Percentiles rank a stretch among this genome's conserved stretches.
Evolutionary conservation across 2,329 filamentous ascomycete species (phyloP).

Genomic region (Cytospora chrysosperma): DNA sequence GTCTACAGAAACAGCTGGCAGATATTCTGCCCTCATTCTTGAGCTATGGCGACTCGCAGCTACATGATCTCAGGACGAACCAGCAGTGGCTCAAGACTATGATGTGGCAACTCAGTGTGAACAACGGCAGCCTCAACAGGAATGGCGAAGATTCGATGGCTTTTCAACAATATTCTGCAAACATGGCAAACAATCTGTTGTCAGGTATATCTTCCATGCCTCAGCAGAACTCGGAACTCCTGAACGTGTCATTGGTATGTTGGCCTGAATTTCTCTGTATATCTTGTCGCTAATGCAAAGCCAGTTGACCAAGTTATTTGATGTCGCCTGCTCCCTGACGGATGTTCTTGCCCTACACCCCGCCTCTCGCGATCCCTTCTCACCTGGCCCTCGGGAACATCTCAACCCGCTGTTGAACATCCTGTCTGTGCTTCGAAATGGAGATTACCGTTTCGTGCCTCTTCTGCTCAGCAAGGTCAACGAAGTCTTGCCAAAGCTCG

Average conservation of each 20-base stretch:
- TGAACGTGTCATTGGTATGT: slow-evolving; percentile 71
- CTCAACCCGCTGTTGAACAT: slow-evolving; percentile 68
- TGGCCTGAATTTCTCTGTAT: neutral
- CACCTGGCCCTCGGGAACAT: slow-evolving; percentile 68
- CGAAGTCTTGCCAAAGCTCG: slow-evolving; percentile 64
- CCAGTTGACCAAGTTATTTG: slow-evolving; percentile 76
- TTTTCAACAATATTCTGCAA: slow-evolving; percentile 62
- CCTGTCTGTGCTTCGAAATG: slow-evolving; percentile 69
- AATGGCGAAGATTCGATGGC: slow-evolving; percentile 53
- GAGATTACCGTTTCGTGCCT: slow-evolving; percentile 73
- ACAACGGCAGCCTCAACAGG: slow-evolving; percentile 51
- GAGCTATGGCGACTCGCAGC: slow-evolving; percentile 51
- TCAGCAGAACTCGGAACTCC: slow-evolving; percentile 69
- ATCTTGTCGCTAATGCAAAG: slow-evolving; percentile 3
- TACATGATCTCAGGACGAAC: slow-evolving; percentile 55
- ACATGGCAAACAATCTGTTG: slow-evolving; percentile 62
- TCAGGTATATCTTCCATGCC: slow-evolving; percentile 71
- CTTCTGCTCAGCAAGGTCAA: slow-evolving; percentile 74
- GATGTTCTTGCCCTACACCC: slow-evolving; percentile 70
- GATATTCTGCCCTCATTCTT: slow-evolving; percentile 54
- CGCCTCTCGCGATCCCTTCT: slow-evolving; percentile 60
- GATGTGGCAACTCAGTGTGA: slow-evolving; percentile 60
- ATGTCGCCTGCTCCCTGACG: slow-evolving; percentile 70
- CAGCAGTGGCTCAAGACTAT: slow-evolving; percentile 66
- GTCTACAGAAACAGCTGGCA: slow-evolving; percentile 61